Conservation (phyloP, 352 stramenopile species). For the Phytophthora parvispora region DNA sequence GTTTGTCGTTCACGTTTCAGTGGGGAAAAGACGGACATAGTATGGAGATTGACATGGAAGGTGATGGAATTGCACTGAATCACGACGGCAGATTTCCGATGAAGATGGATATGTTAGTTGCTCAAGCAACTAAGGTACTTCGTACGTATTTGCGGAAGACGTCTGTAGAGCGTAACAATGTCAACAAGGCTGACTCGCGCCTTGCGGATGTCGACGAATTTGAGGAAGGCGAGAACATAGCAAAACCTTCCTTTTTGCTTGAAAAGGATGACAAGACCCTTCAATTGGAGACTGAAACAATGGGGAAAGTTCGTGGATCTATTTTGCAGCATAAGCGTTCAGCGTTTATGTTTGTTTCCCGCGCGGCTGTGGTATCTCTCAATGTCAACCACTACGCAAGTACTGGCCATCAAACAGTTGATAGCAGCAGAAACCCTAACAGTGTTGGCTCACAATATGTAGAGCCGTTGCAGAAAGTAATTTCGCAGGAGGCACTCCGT, state of each 20-base stretch:
- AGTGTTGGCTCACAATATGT: constrained; percentile 25
- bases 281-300: constrained; percentile 74
- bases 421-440: constrained; percentile 12
- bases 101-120: constrained; percentile 70
- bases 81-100: constrained; percentile 40
- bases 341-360: constrained; percentile 81
- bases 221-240: constrained; percentile 58
- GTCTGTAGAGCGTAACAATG: constrained; percentile 56
- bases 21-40: constrained; percentile 42
- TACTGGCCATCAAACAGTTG: constrained; percentile 22
- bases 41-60: constrained; percentile 33
- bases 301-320: constrained; percentile 64
- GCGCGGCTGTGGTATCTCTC: constrained; percentile 62
- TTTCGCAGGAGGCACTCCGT: constrained; percentile 63
- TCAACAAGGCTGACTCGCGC: constrained; percentile 68
- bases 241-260: constrained; percentile 58
- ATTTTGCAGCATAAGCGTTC: constrained; percentile 83
- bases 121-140: constrained; percentile 58
- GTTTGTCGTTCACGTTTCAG: constrained; percentile 63
- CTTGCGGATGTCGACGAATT: constrained; percentile 74
- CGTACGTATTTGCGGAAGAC: constrained; percentile 71
- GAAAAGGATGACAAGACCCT: constrained; percentile 92
- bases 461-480: constrained; percentile 52
- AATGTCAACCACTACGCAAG: constrained; percentile 48
- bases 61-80: constrained; percentile 1